Base-by-base conservation (phyloP, 371 early-diverging fungal species). In the Lichtheimia corymbifera region DNA sequence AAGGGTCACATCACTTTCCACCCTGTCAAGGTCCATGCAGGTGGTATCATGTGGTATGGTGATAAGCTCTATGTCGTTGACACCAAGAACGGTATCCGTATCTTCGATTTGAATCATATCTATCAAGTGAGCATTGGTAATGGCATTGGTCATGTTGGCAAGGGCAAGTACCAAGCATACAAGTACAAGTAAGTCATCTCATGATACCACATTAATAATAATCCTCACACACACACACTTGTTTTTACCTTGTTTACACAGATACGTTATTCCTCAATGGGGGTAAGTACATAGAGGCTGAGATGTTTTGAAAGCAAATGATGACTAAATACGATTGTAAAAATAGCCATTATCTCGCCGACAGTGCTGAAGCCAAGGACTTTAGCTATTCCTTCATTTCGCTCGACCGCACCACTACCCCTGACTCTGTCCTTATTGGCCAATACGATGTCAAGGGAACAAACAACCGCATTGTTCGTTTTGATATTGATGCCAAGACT, bases 11-110 rank as follows among this genome's bases (percentile, higher is more conserved):
- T 35, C 35, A 50, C 60, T 27, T 59, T 59, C 28, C 24, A 41
- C 24, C 28, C 60, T 18, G 52, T 51, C 60, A 59, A 59, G 6
- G 30, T 59, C 3, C 60, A 59, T 45, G 60, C 60, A 5, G 60
- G 60, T n/a, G 60, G 52, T 1, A 51, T 50, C 30, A 50, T 59
- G 50, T 59, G 50, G 60, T 59, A 59, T 27, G 60, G 60, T 17
- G 17, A 59, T n/a, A 18, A 40, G 18, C 60, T 59, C 20, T 59
- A 22, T 51, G 42, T 59, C 14, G 60, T 59, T 12, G 60, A 59
- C 30, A 59, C 60, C 3, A 11, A 14, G 41, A 53, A 52, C 15
- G 60, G 60, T 11, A 18, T 59, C 30, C 35, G 60, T 24, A 22
- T 59, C 5, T 59, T 59, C 24, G 60, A 59, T 22, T 44, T 59